Evolutionary conservation across 192 early-diverging fungal genomes (phyloP), one percentile per base, ranked within the genome.

Genomic region (Backusella tarrabulga): DNA sequence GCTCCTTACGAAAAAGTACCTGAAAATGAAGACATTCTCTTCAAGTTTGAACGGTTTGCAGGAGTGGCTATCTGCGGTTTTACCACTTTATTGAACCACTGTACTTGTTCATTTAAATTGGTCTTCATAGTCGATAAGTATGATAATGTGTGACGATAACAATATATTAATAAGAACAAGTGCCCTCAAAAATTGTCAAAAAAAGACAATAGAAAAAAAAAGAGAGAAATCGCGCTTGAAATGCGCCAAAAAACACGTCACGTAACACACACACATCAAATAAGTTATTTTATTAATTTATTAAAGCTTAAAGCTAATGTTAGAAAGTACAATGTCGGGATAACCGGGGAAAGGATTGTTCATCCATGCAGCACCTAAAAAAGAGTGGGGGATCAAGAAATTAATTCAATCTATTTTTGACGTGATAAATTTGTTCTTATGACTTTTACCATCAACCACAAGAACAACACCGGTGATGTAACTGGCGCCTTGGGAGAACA

Each of bases 401-500:
- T 17, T 35, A 35, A 0, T 32, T 11, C 6, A 63, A 6, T 68
- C 35, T 19, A 19, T 19, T 19, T 7, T 15, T 68, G 34, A 35
- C 14, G 35, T 35, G 34, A 67, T 34, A 34, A 34, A 67, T 67
- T 32, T 14, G 34, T 6, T 67, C 7, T 32, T n/a, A 35, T 15
- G 12, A 66, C 60, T 75, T 32, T 32, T 72, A 76, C 76, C 82
- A 72, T 83, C 82, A 14, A 83, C 82, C 3, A 83, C 82, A n/a
- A 83, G 38, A 15, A 79, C 77, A 50, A 71, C 69, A 73, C 83
- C 90, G 15, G 89, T 92, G 11, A 93, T 86, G 72, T 78, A 93
- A 11, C 81, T 76, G n/a, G 85, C 91, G 34, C 83, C 92, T 46
- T 90, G 89, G 0, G 88, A 90, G 41, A 85, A 83, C 71, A 95